Evolutionary conservation across 805 yeast genomes (phyloP).

Genomic region (Cyberlindnera mycetangii): DNA sequence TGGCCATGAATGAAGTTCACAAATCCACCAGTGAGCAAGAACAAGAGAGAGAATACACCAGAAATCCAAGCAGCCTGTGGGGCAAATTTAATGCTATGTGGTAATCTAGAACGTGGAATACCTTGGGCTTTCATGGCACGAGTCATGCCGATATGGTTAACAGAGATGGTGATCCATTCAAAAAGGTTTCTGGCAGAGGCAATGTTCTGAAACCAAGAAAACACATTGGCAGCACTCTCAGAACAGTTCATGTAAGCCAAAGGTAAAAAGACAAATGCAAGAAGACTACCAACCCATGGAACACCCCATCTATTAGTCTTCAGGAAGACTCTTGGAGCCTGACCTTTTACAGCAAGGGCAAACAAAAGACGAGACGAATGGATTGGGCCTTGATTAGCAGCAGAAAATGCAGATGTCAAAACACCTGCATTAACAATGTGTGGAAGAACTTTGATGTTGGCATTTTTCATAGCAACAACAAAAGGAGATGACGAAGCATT

Average conservation of each 20-base stretch:
- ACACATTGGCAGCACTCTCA: constrained; percentile 30
- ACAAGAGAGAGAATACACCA: constrained; percentile 24
- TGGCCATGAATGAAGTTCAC: constrained; percentile 33
- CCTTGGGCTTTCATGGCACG: constrained; percentile 41
- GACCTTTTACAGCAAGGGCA: constrained; percentile 37
- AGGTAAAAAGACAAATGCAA: constrained; percentile 33
- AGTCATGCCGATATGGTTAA: constrained; percentile 31
- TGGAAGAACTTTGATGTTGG: constrained; percentile 37
- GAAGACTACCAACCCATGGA: constrained; percentile 32
- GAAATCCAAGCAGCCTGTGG: constrained; percentile 34
- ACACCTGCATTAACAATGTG: constrained; percentile 38
- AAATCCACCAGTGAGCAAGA: constrained; percentile 37
- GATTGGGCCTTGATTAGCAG: constrained; percentile 32
- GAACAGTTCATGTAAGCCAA: constrained; percentile 35
- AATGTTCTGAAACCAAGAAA: constrained; percentile 35
- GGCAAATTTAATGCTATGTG: constrained; percentile 16
- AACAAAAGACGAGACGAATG: constrained; percentile 34
- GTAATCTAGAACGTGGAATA: constrained; percentile 20
- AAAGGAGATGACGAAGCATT: constrained; percentile 37
- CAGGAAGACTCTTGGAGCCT: constrained; percentile 36
- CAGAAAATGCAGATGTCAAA: constrained; percentile 39
- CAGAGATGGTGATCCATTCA: constrained; percentile 33
- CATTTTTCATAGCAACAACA: constrained; percentile 46
- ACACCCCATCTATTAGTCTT: constrained; percentile 33
- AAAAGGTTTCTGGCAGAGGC: constrained; percentile 32